Base-by-base conservation (phyloP, 148 eudicot genomes). In the Vaccinium darrowii region DNA sequence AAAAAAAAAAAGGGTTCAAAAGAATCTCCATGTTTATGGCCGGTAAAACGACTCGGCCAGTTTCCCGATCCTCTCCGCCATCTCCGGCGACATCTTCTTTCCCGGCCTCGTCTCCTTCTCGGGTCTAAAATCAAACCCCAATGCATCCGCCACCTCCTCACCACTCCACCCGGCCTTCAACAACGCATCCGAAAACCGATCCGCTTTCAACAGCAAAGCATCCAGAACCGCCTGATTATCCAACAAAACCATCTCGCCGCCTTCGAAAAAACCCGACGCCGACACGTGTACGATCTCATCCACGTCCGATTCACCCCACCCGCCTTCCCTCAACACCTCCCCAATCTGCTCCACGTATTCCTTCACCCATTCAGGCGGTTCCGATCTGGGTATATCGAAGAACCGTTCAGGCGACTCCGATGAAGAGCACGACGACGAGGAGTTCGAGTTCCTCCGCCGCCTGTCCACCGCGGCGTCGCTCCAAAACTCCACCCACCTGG, bases 91-190 rank as follows among this genome's bases (percentile, higher is more conserved):
- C 74, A 94, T 62, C 53, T 91, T 90, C 86, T 89, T 95, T 0
- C 39, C 91, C 90, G 92, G 85, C 74, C 85, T 94, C 89, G 83
- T 90, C 54, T 88, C 92, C 85, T 93, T 90, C 69, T 87, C 90
- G 83, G 84, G 85, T 52, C 90, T 82, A 57, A 94, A 95, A 87
- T 95, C 95, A 16, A 95, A 94, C 57, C 95, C 95, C 57, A 95
- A 88, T 0, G 89, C 97, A 10, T 95, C 97, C 65, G 94, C 88
- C 1, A 95, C 98, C 85, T 95, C 98, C 47, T 94, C 97, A 84
- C 95, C 90, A 92, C 97, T 95, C 98, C 98, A 95, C 80, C 98
- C 98, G 50, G 94, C 94, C 86, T 92, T 90, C 53, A 92, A 82
- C 2, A 95, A 81, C 10, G 88, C 86, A 60, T 94, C 98, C 78